Evolutionary conservation across 208 protist genomes (phyloP), one percentile per base, ranked within the genome.

Genomic region (Novymonas esmeraldas): DNA sequence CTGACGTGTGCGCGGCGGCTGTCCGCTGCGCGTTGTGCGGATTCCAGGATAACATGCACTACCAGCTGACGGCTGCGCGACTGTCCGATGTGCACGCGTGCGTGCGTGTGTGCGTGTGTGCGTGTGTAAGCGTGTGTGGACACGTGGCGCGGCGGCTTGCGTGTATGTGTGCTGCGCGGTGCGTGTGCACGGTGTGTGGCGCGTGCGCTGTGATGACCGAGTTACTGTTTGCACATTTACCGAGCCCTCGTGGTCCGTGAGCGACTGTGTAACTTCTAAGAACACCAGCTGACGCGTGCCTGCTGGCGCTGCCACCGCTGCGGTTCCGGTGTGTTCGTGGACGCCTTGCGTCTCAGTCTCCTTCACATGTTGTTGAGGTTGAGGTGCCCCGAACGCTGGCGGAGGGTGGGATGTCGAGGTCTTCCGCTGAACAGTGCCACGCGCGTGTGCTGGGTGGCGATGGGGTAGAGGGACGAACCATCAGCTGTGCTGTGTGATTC

Each of bases 1-100:
- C 75, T 68, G 67, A 80, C 24, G 55, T 34, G 62, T 48, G 48
- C 46, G 41, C 28, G 7, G 55, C 60, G 54, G 46, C 54, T 45
- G 46, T 38, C 60, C 45, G 60, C 36, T 55, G 52, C 63, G 48
- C 52, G 52, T 51, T 36, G 54, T 81, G 70, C 64, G 68, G 76
- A 77, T 33, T 56, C 63, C 62, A 75, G 57, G 74, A 80, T 73
- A 75, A 80, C 74, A 75, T 75, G 74, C 74, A 80, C 74, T 75
- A 80, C 68, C 68, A 75, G 67, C 68, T 75, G 68, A 76, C 42
- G 61, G 69, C 42, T 39, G 14, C 50, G 42, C 4, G 42, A 29
- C 7, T 44, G 39, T 45, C 3, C 28, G 14, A 20, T 0, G 49
- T 16, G 14, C 14, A 24, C 14, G 42, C 22, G 42, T 48, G 42